Base-by-base conservation (phyloP, 2,329 filamentous ascomycete genomes). In the Rhynchosporium agropyri region DNA sequence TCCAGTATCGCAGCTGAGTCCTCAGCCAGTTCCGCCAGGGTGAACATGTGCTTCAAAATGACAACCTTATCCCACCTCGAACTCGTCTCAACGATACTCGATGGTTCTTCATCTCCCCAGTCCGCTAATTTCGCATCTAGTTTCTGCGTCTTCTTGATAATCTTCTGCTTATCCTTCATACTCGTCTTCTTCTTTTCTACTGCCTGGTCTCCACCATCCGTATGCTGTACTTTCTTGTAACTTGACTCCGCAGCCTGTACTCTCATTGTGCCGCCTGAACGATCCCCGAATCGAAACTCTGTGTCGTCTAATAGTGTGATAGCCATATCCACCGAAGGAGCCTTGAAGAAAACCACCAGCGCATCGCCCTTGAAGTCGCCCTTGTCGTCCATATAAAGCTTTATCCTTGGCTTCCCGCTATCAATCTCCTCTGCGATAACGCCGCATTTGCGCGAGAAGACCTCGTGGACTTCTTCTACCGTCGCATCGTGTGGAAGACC, bases 361-460 rank as follows among this genome's bases (percentile, higher is more conserved):
- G 91, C 93, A 74, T 98, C 93, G 65, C 95, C 95, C 74, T 97
- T 98, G 82, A 97, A 96, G 15, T 86, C 84, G 26, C 92, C 95
- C 1, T 88, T 78, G 1, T 89, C 86, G 74, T 97, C 88, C 26
- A 82, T 86, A 78, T 99, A 99, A 76, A 99, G 86, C 79, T 97
- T 98, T 77, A 99, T 94, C 43, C 95, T 89, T 50, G 92, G 91
- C 51, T 87, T 85, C 62, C 91, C 90, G 71, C 88, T 92, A 73
- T 97, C 93, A 68, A 97, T 93, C 77, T 96, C 91, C 77, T 98
- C 93, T 55, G 94, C 92, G 68, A 99, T 93, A 69, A 98, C 89
- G 64, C 93, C 93, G 72, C 86, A 96, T 75, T 91, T 94, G 66
- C 84, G 80, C 55, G 88, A 91, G 79, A 99, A 99, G 33, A 91